These are phyloP conservation scores for Thermoascus crustaceus DNA, from an alignment of 2,329 filamentous ascomycete genomes.

Conservation along the genomic window DNA sequence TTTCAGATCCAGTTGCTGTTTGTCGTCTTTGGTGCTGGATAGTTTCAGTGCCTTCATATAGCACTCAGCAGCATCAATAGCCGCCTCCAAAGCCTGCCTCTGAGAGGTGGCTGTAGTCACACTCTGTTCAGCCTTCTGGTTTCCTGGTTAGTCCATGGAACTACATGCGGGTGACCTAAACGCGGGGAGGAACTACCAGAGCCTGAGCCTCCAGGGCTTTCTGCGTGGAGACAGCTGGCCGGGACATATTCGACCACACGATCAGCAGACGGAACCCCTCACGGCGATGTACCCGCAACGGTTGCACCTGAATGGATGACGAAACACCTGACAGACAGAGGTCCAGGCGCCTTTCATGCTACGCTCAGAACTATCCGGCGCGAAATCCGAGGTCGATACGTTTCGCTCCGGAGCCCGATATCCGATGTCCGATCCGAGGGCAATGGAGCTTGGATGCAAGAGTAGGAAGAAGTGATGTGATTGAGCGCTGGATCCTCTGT, in stretches of 20 bases:
- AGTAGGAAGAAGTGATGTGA: too few relatives aligned
- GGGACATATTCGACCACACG: slow-evolving; percentile 19
- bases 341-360: not conserved
- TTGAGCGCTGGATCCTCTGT: too few relatives aligned
- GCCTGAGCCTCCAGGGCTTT: slow-evolving; percentile 23
- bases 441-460: too few relatives aligned
- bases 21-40: slow-evolving; percentile 54
- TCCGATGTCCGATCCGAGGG: too few relatives aligned
- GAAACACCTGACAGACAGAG: not conserved
- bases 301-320: slow-evolving; percentile 4
- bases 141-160: slow-evolving; percentile 16
- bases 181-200: slow-evolving; percentile 18
- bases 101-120: slow-evolving; percentile 46
- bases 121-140: slow-evolving; percentile 47
- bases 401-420: too few relatives aligned
- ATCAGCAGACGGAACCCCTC: slow-evolving; percentile 3
- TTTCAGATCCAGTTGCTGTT: slow-evolving; percentile 57
- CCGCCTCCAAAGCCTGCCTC: slow-evolving; percentile 61
- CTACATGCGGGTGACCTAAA: not conserved
- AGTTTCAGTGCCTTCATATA: slow-evolving; percentile 69
- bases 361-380: not conserved
- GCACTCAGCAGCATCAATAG: slow-evolving; percentile 68
- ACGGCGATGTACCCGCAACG: slow-evolving; percentile 3
- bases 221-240: slow-evolving; percentile 16
- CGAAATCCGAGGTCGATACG: not conserved